Evolutionary conservation across 179 eudicot genomes (phyloP), one percentile per base, ranked within the genome.

Genomic region (Vitellaria paradoxa): DNA sequence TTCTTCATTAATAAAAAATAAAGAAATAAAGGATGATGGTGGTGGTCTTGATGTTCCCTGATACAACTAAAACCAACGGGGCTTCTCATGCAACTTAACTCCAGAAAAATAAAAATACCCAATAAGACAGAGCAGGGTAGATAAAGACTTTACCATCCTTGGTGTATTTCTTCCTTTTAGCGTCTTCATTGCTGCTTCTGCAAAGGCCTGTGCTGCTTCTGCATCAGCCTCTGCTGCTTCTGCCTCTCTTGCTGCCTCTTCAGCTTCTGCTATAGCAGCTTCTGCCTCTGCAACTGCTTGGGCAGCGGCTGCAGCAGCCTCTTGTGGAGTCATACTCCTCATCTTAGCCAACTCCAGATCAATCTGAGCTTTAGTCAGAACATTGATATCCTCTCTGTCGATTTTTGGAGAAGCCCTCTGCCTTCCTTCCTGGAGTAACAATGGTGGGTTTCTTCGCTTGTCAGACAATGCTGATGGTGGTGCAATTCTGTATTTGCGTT

Each of bases 161-260:
- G 87, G 86, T 60, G 80, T 61, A 76, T 60, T 89, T 83, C 92
- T 86, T 76, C 87, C 91, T 72, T 86, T 88, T 76, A 91, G 88
- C 50, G 90, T 86, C 87, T 86, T 91, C 76, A 84, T 77, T 40
- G 95, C 95, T 26, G 89, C 93, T 50, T 88, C 92, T 50, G 93
- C 95, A 87, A 89, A 91, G 74, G 95, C 93, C 78, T 89, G 91
- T 40, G 92, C 93, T 9, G 94, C 95, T 75, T 87, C 92, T 45
- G 95, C 97, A 81, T 88, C 95, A 55, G 94, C 94, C 77, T 93
- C 94, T 3, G 97, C 97, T 76, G 88, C 92, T 75, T 90, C 97
- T 5, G 94, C 97, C 78, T 92, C 97, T 80, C 88, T 83, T 37
- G 88, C 90, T 11, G 97, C 97, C 74, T 90, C 92, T 85, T 90